Conservation (phyloP, 805 yeast genomes). For the Danielia oregonensis region DNA sequence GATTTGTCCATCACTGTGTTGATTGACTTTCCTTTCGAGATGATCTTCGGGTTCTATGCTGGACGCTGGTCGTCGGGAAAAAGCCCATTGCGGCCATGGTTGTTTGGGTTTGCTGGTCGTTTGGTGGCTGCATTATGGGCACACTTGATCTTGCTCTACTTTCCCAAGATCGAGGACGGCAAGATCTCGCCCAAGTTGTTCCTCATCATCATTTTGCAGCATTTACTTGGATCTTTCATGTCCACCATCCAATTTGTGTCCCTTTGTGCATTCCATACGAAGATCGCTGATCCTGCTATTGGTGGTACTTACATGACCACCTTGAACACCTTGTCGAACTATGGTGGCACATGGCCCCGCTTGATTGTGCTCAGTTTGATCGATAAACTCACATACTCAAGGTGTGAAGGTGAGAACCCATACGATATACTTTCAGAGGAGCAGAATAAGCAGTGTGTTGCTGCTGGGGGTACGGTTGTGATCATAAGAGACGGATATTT, state of each 20-base stretch:
- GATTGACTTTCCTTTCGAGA: constrained; percentile 94
- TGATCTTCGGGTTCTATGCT: constrained; percentile 90
- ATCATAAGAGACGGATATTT: constrained; percentile 78
- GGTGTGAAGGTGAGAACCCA: constrained; percentile 42
- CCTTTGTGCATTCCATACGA: constrained; percentile 90
- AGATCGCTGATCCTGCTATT: constrained; percentile 89
- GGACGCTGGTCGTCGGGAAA: constrained; percentile 89
- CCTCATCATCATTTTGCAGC: constrained; percentile 72
- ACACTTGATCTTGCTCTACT: constrained; percentile 63
- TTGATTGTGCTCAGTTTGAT: constrained; percentile 75
- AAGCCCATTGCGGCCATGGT: constrained; percentile 83
- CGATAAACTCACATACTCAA: constrained; percentile 68
- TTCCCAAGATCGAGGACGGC: constrained; percentile 50
- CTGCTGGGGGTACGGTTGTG: constrained; percentile 52
- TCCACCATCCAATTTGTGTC: constrained; percentile 93
- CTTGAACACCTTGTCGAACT: constrained; percentile 82
- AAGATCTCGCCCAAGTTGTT: constrained; percentile 54
- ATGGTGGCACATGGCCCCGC: constrained; percentile 98
- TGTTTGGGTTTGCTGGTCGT: constrained; percentile 81
- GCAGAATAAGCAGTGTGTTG: constrained; percentile 48
- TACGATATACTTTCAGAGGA: constrained; percentile 20
- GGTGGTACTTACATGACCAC: constrained; percentile 99
- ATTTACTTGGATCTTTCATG: constrained; percentile 85
- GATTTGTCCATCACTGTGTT: constrained; percentile 89
- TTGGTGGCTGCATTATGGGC: constrained; percentile 72